Base-by-base conservation (phyloP, 2,329 filamentous ascomycete genomes). In the Escovopsis weberi region DNA sequence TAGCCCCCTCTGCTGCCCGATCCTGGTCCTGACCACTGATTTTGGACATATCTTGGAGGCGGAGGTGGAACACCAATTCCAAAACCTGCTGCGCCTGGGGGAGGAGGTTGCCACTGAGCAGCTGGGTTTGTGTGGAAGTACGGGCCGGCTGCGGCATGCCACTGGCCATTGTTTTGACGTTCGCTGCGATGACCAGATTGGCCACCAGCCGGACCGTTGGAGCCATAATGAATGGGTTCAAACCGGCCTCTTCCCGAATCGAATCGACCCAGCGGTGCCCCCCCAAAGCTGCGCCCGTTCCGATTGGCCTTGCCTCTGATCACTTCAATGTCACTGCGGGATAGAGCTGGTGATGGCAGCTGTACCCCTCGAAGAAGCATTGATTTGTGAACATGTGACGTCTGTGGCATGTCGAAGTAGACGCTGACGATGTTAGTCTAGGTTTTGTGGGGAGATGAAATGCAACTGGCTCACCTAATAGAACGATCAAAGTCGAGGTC, bases 301-400 rank as follows among this genome's bases (percentile, higher is more conserved):
- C 75, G 72, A 43, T 74, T 67, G 32, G 80, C 68, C 56, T 82
- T 80, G 42, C 73, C 71, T 55, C 78, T 77, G 37, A 88, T 74
- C 7, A 74, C 70, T 49, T 88, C 81, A 42, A 89, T 77, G 55
- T 95, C 88, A 45, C 74, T 75, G 32, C 75, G 72, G 44, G 84
- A 82, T 1, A 98, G 74, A 9, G 78, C 81, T 2, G 85, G 77
- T 2, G 72, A 64, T 4, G 83, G 77, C 44, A 88, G 71, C 52
- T 81, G 78, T 34, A 88, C 79, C 11, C 91, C 91, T 3, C 86
- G 80, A 33, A 98, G 71, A 12, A 98, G 73, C 83, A 94, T 93
- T 6, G 88, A 95, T 59, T 95, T 95, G 64, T 98, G 91, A 4
- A 77, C 67, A 52, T 85, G 74, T 9, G 68, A 69, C 15, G 76